Evolutionary conservation across 2,329 filamentous ascomycete genomes (phyloP).

Genomic region (Tolypocladium album): DNA sequence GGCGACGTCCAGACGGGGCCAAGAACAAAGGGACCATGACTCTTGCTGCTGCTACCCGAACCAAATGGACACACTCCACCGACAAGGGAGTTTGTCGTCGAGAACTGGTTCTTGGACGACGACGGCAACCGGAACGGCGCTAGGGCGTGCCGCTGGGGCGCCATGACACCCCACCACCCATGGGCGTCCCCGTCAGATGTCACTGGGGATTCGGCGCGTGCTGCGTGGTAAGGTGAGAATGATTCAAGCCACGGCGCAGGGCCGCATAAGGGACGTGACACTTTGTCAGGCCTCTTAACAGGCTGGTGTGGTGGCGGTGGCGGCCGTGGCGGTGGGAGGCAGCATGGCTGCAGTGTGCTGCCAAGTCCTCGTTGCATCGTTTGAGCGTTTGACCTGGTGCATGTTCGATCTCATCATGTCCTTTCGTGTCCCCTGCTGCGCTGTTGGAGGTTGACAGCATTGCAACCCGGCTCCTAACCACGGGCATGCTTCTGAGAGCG

Average conservation of each 20-base stretch:
- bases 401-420: not conserved
- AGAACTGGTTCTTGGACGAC: not conserved
- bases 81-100: constrained; percentile 1
- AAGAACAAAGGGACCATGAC: constrained; percentile 3
- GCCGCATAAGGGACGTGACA: not conserved
- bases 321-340: not conserved
- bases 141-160: constrained; percentile 2
- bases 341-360: not conserved
- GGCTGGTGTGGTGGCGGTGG: not conserved
- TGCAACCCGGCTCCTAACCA: not conserved
- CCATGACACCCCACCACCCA: constrained; percentile 1
- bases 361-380: not conserved
- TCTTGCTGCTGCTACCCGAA: not conserved
- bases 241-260: not conserved
- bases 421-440: not conserved
- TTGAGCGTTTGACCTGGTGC: not conserved
- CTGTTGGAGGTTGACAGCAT: not conserved
- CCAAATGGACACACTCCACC: constrained; percentile 1
- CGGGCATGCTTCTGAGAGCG: no score
- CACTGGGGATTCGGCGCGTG: not conserved
- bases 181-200: not conserved
- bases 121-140: not conserved
- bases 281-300: not conserved
- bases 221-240: not conserved
- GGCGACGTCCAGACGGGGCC: constrained; percentile 2